Evolutionary conservation across 345 rosid species (phyloP), one percentile per base, ranked within the genome.

Genomic region (Citrus australasica): DNA sequence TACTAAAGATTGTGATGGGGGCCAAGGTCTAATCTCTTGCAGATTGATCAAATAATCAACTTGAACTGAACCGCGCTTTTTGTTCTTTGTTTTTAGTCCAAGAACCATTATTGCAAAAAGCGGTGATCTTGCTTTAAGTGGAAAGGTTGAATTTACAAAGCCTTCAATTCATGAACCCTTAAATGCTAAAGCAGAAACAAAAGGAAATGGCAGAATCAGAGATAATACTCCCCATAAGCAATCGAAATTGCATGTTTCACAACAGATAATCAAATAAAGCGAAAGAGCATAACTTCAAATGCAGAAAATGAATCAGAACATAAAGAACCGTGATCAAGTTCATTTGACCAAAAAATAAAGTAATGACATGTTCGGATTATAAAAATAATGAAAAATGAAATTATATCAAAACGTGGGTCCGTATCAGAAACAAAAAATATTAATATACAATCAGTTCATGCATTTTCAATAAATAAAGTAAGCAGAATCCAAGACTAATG

Each of bases 21-120:
- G 92, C 97, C 99, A 93, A 83, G 99, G 99, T 84, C 80, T 89
- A 75, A 95, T 87, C 83, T 89, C 93, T 61, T 90, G 86, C 19
- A 92, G 80, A 71, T 68, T 79, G 74, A 88, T 71, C 32, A 82
- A 81, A 84, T 87, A 90, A 79, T 84, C 86, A 51, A 82, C 81
- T 72, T 82, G 83, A 75, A 83, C 81, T 0, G 78, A 67, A 51
- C 48, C 74, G 17, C 85, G 84, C 81, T 83, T 92, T 28, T 81
- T 78, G 86, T 83, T 86, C 90, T 86, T 92, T 24, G 88, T 85
- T 85, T 89, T 83, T 62, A 92, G 61, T 58, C 95, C 92, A 6
- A 92, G 91, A 84, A 92, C 92, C 95, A 92, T 89, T 56, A 70
- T 79, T 7, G n/a, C 35, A 74, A 67, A 46, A 75, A 70, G 72